These are phyloP conservation scores for Aspergillus latus DNA, from an alignment of 2,329 filamentous ascomycete species.

Conservation along the genomic window DNA sequence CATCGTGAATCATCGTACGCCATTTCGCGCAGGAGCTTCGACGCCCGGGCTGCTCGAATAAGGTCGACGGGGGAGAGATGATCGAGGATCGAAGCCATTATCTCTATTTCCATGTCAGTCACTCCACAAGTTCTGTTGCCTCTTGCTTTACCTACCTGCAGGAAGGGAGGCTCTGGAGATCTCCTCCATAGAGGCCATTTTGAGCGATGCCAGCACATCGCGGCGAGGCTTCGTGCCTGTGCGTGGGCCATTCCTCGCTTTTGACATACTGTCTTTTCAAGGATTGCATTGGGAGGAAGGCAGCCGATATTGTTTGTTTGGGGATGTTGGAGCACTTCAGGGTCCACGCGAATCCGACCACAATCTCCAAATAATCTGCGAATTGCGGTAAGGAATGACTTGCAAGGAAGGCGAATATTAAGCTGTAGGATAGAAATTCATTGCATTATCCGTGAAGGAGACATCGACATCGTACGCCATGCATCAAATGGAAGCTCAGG, in stretches of 20 bases:
- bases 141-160: slow-evolving; percentile 60
- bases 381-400: slow-evolving; percentile 9
- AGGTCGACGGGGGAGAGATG: slow-evolving; percentile 84
- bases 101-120: slow-evolving; percentile 59
- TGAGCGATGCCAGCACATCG: slow-evolving; percentile 71
- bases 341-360: slow-evolving; percentile 6
- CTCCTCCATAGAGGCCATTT: slow-evolving; percentile 72
- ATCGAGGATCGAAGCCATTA: slow-evolving; percentile 83
- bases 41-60: slow-evolving; percentile 79
- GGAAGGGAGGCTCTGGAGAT: slow-evolving; percentile 76
- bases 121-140: neutral
- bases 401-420: neutral
- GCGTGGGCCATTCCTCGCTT: slow-evolving; percentile 47
- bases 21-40: slow-evolving; percentile 90
- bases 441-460: neutral
- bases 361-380: slow-evolving; percentile 7
- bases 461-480: neutral
- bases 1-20: slow-evolving; percentile 97
- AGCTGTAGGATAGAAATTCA: neutral
- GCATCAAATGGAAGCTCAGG: neutral
- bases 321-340: slow-evolving; percentile 14
- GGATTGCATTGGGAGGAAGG: slow-evolving; percentile 29
- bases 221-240: slow-evolving; percentile 39
- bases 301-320: slow-evolving; percentile 5
- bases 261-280: slow-evolving; percentile 44